Evolutionary conservation across 345 rosid species (phyloP), one percentile per base, ranked within the genome.

Genomic region (Citrus trifoliata): DNA sequence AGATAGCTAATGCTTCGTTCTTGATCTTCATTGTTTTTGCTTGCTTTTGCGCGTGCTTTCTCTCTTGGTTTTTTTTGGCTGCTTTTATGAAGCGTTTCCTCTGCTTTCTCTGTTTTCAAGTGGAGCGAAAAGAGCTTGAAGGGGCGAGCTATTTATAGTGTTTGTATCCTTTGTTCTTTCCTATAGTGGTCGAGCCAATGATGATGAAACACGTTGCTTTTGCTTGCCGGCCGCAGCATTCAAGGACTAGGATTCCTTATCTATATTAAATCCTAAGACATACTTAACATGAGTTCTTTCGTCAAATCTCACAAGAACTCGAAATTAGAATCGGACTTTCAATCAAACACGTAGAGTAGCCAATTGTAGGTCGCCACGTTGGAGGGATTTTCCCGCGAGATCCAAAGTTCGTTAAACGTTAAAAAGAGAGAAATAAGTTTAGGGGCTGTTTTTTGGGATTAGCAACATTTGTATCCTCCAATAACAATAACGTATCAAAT

Each of bases 141-240:
- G 62, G 8, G 13, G 27, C 0, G 63, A 10, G 32, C 19, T 13
- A 72, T 78, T 68, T 80, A 80, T 74, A 77, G 46, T 38, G n/a
- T 18, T 40, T 9, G 30, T 24, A 6, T 22, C 13, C 0, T 24
- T 24, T 56, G 69, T 30, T 38, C 30, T 6, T 6, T 74, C 81
- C 40, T 74, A 67, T 74, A 80, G 79, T 80, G 18, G 73, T 71
- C 78, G 4, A 4, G 2, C 86, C 85, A 86, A 74, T 75, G 30
- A 32, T 0, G 38, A 3, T 55, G 6, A 6, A 77, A 66, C 87
- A 84, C 88, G 79, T 76, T 28, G 27, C 48, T 55, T 70, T 21
- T 64, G 65, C 10, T 40, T 8, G 2, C 42, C 2, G 42, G 2
- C 2, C 42, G 10, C 42, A 7, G 42, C 42, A 1, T 38, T 7